Conservation (phyloP, 2,329 filamentous ascomycete genomes). For the Curvularia sp. region DNA sequence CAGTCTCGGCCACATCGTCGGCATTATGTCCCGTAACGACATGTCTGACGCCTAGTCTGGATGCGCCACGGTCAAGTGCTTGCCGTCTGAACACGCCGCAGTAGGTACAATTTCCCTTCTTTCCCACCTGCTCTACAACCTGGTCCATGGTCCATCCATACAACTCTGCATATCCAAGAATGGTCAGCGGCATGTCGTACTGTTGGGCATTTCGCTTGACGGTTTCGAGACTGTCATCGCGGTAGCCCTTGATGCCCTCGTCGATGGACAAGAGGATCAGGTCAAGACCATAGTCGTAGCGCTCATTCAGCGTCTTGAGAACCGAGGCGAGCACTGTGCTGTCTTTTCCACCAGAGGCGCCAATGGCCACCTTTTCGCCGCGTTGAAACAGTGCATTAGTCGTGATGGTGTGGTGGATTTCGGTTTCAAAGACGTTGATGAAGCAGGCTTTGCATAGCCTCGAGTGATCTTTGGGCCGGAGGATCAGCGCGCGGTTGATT, state of each 20-base stretch:
- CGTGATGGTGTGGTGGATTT: conserved; percentile 91
- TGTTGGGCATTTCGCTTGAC: conserved; percentile 92
- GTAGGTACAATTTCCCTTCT: conserved; percentile 99
- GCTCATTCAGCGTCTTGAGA: conserved; percentile 90
- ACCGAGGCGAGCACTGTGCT: conserved; percentile 95
- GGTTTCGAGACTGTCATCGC: conserved; percentile 94
- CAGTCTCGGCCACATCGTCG: conserved; percentile 95
- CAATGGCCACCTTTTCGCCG: conserved; percentile 90
- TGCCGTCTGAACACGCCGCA: conserved; percentile 96
- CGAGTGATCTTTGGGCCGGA: conserved; percentile 91
- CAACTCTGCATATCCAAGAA: conserved; percentile 89
- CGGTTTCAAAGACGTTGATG: conserved; percentile 83
- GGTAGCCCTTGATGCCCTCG: conserved; percentile 95
- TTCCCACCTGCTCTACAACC: conserved; percentile 93
- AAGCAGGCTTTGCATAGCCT: conserved; percentile 94
- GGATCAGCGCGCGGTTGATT: conserved; percentile 80
- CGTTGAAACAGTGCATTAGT: conserved; percentile 79
- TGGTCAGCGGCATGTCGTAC: conserved; percentile 89
- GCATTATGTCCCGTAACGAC: conserved; percentile 98
- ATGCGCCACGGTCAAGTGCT: conserved; percentile 89
- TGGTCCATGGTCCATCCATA: conserved; percentile 99
- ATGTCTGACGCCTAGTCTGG: conserved; percentile 84
- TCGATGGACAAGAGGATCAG: conserved; percentile 90
- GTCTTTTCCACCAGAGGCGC: conserved; percentile 95
- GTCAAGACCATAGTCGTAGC: conserved; percentile 84